Evolutionary conservation across 1,284 basidiomycete genomes (phyloP), one percentile per base, ranked within the genome.

Genomic region (Porodaedalea pini): DNA sequence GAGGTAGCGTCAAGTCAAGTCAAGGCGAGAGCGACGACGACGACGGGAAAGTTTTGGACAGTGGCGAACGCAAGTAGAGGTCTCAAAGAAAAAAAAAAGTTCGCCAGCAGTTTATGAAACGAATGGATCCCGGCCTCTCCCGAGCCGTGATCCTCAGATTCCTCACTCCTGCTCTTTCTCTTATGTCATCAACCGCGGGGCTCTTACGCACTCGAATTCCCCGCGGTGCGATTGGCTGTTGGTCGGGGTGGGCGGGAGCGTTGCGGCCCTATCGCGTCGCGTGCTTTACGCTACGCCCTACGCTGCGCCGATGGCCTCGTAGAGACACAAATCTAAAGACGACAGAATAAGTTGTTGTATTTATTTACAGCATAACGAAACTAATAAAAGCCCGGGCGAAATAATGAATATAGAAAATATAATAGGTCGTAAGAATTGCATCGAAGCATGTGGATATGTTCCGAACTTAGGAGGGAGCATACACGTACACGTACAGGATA

Each of bases 101-200:
- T 40, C 53, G 21, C 15, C 41, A n/a, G 54, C 34, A 31, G 7
- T 49, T 49, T 56, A 49, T 56, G 54, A 49, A 25, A 6, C n/a
- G 19, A 19, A 11, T n/a, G 44, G 40, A 17, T 49, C 54, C 54
- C 54, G 54, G 36, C 31, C 37, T 36, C 34, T 21, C 45, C 54
- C 54, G 54, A 54, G 40, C 21, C 7, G 2, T 52, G 51, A 52
- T 43, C 51, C 36, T 52, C 19, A 43, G n/a, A 43, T 43, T 21
- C 40, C 15, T n/a, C 15, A 17, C 23, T 43, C 23, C 23, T 17
- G 17, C 19, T 27, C 29, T 54, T 31, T 27, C n/a, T 13, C 23
- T 54, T 54, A 44, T 44, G 54, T 40, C 54, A 48, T 47, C 37
- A 39, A 19, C 49, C 19, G 31, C 27, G n/a, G n/a, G n/a, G n/a